phyloP scores from a whole-genome alignment of 1,139 yeast species.

The Candida mesenterica region DNA sequence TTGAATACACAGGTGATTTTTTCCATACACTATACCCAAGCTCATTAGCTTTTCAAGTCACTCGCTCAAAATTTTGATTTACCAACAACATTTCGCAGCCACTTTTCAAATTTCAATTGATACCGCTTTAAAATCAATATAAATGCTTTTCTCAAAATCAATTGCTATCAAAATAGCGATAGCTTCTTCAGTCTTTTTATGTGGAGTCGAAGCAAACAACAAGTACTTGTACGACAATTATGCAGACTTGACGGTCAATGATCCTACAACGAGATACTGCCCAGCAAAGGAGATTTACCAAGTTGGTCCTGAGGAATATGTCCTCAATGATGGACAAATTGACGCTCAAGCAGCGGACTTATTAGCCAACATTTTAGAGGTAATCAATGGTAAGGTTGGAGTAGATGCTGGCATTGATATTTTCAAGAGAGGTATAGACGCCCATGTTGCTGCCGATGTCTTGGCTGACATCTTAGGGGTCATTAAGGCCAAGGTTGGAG shows the following conservation, averaged over 20 bases:
- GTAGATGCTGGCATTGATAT: slow-evolving; percentile 13
- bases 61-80: background rate
- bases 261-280: slow-evolving; percentile 14
- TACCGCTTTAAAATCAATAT: background rate
- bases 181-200: slow-evolving; percentile 7
- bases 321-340: slow-evolving; percentile 15
- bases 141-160: slow-evolving; percentile 14
- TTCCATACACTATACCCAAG: no score
- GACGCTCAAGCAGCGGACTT: slow-evolving; percentile 16
- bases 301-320: slow-evolving; percentile 6
- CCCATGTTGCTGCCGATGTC: slow-evolving; percentile 19
- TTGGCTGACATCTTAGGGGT: slow-evolving; percentile 12
- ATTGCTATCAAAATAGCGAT: slow-evolving; percentile 13
- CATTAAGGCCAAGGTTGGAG: slow-evolving; percentile 4
- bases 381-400: slow-evolving; percentile 11
- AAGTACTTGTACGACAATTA: slow-evolving; percentile 12
- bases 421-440: slow-evolving; percentile 23
- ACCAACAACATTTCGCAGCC: background rate
- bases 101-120: background rate
- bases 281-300: slow-evolving; percentile 11
- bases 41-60: no score
- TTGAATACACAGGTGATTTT: no score
- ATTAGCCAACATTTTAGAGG: slow-evolving; percentile 10
- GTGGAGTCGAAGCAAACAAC: slow-evolving; percentile 9
- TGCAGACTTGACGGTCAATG: slow-evolving; percentile 13